A percentile compares a stretch with the other conserved stretches of the same genome.
Conservation (phyloP, 2,329 filamentous ascomycete genomes). For the Colletotrichum orbiculare region DNA sequence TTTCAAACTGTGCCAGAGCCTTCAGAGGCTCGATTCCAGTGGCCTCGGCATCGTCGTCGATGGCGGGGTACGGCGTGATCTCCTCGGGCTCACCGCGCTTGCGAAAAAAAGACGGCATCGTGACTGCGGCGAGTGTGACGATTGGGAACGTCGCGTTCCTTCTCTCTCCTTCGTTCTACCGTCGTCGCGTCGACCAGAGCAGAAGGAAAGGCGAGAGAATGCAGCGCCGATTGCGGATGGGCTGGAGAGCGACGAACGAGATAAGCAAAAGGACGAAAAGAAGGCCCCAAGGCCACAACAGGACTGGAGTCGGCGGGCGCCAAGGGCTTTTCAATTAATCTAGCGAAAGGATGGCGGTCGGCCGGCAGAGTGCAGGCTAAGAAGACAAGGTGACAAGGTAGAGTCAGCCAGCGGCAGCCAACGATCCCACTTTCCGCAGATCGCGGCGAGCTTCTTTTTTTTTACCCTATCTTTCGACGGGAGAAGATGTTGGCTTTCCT, state of each 20-base stretch:
- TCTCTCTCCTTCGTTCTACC: constrained; percentile 35
- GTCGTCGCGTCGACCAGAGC: constrained; percentile 5
- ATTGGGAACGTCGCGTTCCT: constrained; percentile 5
- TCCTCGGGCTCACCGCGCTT: constrained; percentile 59
- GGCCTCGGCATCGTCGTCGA: constrained; percentile 50
- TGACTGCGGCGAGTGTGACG: constrained; percentile 32
- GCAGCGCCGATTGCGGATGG: constrained; percentile 32
- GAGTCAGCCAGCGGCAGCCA: constrained; percentile 22
- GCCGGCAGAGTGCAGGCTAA: constrained; percentile 33
- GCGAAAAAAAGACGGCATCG: constrained; percentile 54
- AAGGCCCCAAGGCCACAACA: constrained; percentile 33
- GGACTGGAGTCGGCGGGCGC: constrained; percentile 32
- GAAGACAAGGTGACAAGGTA: constrained; percentile 26
- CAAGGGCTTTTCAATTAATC: constrained; percentile 34
- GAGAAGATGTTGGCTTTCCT: neutral
- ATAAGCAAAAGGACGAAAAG: constrained; percentile 33
- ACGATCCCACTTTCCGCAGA: constrained; percentile 25
- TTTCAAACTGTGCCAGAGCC: constrained; percentile 66
- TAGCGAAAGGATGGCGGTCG: constrained; percentile 31
- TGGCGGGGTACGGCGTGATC: constrained; percentile 55
- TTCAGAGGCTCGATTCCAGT: constrained; percentile 55
- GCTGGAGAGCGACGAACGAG: constrained; percentile 28
- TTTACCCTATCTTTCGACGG: neutral
- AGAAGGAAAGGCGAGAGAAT: constrained; percentile 33
- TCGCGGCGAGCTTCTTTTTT: constrained; percentile 16